Percentiles rank a stretch among this genome's conserved stretches.
These are phyloP conservation scores for Eucalyptus cloeziana DNA, from an alignment of 345 rosid species.

Conservation along the genomic window DNA sequence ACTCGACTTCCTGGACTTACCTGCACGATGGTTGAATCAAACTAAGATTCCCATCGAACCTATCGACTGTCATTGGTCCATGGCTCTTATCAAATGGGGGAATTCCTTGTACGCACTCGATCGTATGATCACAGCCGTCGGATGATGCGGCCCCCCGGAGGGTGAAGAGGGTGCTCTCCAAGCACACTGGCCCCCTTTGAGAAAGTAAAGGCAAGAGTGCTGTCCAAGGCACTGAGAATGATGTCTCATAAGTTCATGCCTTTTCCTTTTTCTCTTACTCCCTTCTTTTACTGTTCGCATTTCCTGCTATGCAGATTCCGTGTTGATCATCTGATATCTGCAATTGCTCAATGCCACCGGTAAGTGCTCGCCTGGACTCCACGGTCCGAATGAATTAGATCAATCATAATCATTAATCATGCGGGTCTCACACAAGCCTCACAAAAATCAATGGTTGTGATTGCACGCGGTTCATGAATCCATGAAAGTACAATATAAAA, in stretches of 20 bases:
- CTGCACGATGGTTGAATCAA: neutral
- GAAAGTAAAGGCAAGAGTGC: neutral
- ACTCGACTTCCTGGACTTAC: neutral
- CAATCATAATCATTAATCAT: neutral
- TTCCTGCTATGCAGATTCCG: neutral
- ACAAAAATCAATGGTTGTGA: neutral
- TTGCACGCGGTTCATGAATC: accelerated
- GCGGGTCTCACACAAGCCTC: accelerated
- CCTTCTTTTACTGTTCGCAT: neutral
- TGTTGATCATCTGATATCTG: neutral
- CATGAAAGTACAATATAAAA: neutral
- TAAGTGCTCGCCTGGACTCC: neutral
- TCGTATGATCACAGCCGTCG: neutral
- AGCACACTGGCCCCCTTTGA: neutral
- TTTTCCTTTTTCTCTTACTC: neutral
- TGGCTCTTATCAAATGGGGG: neutral
- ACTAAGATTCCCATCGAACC: neutral
- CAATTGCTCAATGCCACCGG: neutral
- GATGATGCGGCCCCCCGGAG: neutral
- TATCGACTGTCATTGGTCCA: neutral
- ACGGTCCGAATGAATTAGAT: neutral
- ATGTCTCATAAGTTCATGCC: neutral
- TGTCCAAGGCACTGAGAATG: neutral
- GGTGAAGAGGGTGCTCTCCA: neutral
- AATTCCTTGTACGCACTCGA: neutral